Evolutionary conservation across 805 yeast species (phyloP), one percentile per base, ranked within the genome.

Genomic region (Myxozyma mucilagina): DNA sequence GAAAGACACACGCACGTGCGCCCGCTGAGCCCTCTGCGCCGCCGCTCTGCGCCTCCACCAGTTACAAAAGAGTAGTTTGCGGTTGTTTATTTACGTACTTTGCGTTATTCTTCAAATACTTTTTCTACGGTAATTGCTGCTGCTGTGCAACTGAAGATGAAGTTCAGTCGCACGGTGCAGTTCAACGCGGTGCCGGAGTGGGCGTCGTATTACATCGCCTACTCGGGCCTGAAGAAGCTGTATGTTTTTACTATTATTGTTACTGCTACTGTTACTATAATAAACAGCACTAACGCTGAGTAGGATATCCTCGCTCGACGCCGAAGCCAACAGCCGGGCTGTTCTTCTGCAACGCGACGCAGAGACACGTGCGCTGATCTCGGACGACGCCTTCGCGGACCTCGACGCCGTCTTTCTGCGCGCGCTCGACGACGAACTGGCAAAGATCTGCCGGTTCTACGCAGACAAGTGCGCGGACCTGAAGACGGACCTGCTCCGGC

Each of bases 141-240:
- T 35, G 31, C 18, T 11, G 6, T 2, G 32, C 41, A 29, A 47
- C 4, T 38, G 20, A 10, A 29, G 39, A 93, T 93, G 99, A 93
- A 93, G 82, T 93, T 93, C 77, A 87, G 96, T 31, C 97, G 92
- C 72, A 89, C 97, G 5, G 78, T 93, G 66, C 97, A 93, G 80
- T 92, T 93, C 76, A 93, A 93, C 74, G 97, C 98, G 29, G 98
- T 94, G 4, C 97, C 99, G 1, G 98, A 94, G 74, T 93, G 99
- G 99, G 84, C 96, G 11, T 86, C 96, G 32, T 85, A 89, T 72
- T 93, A 93, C 74, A 86, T 93, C 59, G 92, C 96, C 57, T 93
- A 93, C 74, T 88, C 96, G 0, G 86, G 89, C 42, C 78, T 94
- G 61, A 93, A 94, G 74, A 90, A 89, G 76, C 80, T 89, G 66